These are phyloP conservation scores for Xerocomellus chrysenteron DNA, from an alignment of 768 basidiomycete genomes.

Conservation along the genomic window DNA sequence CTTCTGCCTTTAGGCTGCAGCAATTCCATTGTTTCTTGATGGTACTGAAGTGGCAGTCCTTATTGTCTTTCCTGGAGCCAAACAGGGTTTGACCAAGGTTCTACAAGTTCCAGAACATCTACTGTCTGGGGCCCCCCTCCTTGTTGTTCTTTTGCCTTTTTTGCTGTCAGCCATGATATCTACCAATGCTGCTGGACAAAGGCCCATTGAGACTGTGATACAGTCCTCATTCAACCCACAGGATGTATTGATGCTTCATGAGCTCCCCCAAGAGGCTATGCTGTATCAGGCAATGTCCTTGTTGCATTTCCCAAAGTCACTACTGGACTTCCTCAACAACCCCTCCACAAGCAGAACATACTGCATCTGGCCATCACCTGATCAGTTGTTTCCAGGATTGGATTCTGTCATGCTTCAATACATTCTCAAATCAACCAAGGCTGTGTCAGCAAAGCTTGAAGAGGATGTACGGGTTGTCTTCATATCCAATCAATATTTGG, in stretches of 20 bases:
- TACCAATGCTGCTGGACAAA: slow-evolving; percentile 16
- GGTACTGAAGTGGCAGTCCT: slow-evolving; percentile 49
- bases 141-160: slow-evolving; percentile 30
- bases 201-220: slow-evolving; percentile 6
- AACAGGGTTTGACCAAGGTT: slow-evolving; percentile 33
- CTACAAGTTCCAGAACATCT: slow-evolving; percentile 43
- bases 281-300: slow-evolving; percentile 30
- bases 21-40: slow-evolving; percentile 49
- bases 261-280: slow-evolving; percentile 9
- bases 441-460: slow-evolving; percentile 38
- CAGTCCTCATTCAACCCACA: slow-evolving; percentile 1
- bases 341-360: slow-evolving; percentile 39
- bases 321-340: slow-evolving; percentile 47
- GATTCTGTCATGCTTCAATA: slow-evolving; percentile 45
- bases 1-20: slow-evolving; percentile 41
- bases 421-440: slow-evolving; percentile 46
- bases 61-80: slow-evolving; percentile 50
- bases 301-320: slow-evolving; percentile 46
- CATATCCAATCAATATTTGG: slow-evolving; percentile 59
- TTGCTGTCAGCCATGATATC: slow-evolving; percentile 15
- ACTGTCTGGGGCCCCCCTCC: slow-evolving; percentile 12
- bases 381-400: slow-evolving; percentile 29
- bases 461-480: slow-evolving; percentile 55
- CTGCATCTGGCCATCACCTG: slow-evolving; percentile 46
- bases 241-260: neutral